Evolutionary conservation across 108 stramenopile species (phyloP).

Genomic region (Seminavis robusta): DNA sequence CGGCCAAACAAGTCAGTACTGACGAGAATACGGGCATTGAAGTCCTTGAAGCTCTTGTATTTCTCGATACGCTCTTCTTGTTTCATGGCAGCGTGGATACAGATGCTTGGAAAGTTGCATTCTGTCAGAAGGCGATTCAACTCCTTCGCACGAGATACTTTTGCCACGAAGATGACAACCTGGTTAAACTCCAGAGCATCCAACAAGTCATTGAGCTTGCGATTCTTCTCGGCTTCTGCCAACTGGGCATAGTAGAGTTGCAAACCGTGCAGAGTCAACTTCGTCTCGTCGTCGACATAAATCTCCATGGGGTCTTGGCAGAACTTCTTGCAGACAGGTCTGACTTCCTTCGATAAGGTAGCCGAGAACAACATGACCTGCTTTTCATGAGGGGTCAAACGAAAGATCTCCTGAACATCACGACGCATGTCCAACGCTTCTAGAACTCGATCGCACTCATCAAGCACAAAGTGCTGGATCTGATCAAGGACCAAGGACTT

Average conservation of each 20-base stretch:
- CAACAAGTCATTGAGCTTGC: slow-evolving; percentile 97
- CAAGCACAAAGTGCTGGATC: slow-evolving; percentile 99
- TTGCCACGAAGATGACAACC: slow-evolving; percentile 99
- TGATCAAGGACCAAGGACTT: slow-evolving; percentile 91
- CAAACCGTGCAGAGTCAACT: slow-evolving; percentile 98
- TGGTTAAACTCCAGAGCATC: slow-evolving; percentile 99
- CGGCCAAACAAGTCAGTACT: slow-evolving; percentile 99
- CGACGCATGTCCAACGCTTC: slow-evolving; percentile 97
- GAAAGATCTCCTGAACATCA: slow-evolving; percentile 98
- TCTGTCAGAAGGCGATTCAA: slow-evolving; percentile 93
- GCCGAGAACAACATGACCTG: slow-evolving; percentile 99
- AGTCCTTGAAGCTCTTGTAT: slow-evolving; percentile 98
- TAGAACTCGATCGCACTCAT: slow-evolving; percentile 99
- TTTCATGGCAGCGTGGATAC: slow-evolving; percentile 94
- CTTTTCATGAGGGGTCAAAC: slow-evolving; percentile 98
- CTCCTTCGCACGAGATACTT: slow-evolving; percentile 93
- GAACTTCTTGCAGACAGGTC: slow-evolving; percentile 98
- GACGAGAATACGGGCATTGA: slow-evolving; percentile 97
- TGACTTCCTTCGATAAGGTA: slow-evolving; percentile 96
- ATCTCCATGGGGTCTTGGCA: slow-evolving; percentile 99
- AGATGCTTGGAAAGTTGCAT: slow-evolving; percentile 99
- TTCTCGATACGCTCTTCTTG: slow-evolving; percentile 96
- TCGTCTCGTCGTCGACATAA: slow-evolving; percentile 99
- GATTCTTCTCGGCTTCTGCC: slow-evolving; percentile 97
- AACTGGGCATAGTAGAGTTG: slow-evolving; percentile 98